Percentiles rank a stretch among this genome's conserved stretches.
phyloP scores from a whole-genome alignment of 192 early-diverging fungal genomes.

The Gigaspora rosea region DNA sequence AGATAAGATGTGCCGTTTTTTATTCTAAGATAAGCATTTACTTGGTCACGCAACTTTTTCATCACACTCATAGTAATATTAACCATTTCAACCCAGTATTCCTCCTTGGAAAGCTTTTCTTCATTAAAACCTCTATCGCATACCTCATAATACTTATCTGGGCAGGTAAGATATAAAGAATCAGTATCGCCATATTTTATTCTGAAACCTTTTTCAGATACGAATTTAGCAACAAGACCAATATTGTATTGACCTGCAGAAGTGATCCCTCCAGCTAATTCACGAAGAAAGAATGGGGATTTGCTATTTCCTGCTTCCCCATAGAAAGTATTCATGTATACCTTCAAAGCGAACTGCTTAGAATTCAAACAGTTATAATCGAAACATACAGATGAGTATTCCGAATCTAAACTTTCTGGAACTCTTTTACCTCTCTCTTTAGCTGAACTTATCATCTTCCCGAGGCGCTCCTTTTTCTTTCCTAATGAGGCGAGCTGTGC shows the following conservation, averaged over 20 bases:
- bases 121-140: neutral
- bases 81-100: too few species aligned
- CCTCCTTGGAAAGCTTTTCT: too few species aligned
- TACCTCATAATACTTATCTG: conserved; percentile 11
- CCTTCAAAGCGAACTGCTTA: neutral
- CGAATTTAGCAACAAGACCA: neutral
- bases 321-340: conserved; percentile 14
- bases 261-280: neutral
- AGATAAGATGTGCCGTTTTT: neutral
- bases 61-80: neutral
- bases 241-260: conserved; percentile 12
- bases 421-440: too few species aligned
- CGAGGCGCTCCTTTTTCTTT: too few species aligned
- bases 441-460: too few species aligned
- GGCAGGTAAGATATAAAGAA: conserved; percentile 6
- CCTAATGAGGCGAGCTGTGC: too few species aligned
- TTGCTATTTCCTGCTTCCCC: neutral
- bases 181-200: neutral
- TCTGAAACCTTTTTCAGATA: neutral
- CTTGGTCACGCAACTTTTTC: neutral
- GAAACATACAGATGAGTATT: neutral
- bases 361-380: neutral
- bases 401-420: neutral
- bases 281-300: neutral
- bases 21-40: neutral